Evolutionary conservation across 1,284 basidiomycete species (phyloP), one percentile per base, ranked within the genome.

Genomic region (Flammula alnicola): DNA sequence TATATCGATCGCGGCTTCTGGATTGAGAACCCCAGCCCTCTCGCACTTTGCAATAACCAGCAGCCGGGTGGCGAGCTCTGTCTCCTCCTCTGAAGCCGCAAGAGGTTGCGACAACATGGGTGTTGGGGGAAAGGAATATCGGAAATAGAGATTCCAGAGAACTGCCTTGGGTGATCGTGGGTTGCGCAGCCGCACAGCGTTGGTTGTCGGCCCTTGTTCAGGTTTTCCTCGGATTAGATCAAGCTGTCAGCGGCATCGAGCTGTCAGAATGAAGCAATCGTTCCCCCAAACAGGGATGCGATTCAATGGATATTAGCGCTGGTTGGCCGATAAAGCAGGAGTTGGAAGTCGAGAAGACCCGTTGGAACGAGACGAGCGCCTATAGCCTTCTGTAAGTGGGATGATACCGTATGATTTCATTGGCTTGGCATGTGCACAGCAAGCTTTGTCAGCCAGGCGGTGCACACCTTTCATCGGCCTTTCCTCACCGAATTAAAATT

Each of bases 1-100:
- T 14, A 68, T 55, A 19, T 64, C 64, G 25, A 58, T 61, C 2
- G 60, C 59, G 22, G 55, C 55, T 14, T 62, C 55, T 5, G 60
- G 53, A 3, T 57, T 57, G 6, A 67, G 58, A 16, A 52, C 54
- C 2, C 55, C 60, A 14, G 47, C 39, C 4, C 41, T 35, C 19
- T 47, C 49, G 36, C 61, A 59, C 10, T 56, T 35, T 20, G 58
- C 57, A 10, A 53, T 52, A 20, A 43, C 41, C 41, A 68, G 57
- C 22, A 68, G 63, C 39, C 56, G 58, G 6, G 45, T 46, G 16
- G 64, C 63, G n/a, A 68, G 59, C 17, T 55, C 57, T 6, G 54
- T 36, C 50, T 69, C 68, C 26, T 63, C 60, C 19, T 63, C 57
- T 8, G 68, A 60, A 6, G 65, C 49, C 25, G 48, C 27, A 47